A percentile compares a stretch with the other conserved stretches of the same genome.
Conservation (phyloP, 2,329 filamentous ascomycete species). For the Basipetospora chlamydospora region DNA sequence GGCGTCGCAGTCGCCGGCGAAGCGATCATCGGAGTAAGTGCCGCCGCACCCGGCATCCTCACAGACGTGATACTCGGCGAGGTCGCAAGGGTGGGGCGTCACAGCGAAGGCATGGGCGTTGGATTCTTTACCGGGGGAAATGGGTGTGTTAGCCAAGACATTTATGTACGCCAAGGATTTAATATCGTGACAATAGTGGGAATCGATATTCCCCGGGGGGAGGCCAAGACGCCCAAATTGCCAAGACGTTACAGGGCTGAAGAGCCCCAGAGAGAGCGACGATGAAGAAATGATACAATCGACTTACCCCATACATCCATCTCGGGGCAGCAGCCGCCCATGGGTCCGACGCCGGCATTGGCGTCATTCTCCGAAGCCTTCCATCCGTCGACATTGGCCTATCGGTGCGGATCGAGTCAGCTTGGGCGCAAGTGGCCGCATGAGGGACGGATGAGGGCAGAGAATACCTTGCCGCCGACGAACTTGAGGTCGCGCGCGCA, state of each 20-base stretch:
- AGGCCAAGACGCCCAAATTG: too few species aligned
- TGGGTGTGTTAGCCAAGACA: too few species aligned
- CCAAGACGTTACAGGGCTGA: too few species aligned
- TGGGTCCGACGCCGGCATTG: conserved; percentile 36
- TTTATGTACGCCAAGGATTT: too few species aligned
- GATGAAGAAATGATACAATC: too few species aligned
- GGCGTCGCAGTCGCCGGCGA: conserved; percentile 49
- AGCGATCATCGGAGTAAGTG: conserved; percentile 36
- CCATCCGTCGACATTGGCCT: conserved; percentile 41
- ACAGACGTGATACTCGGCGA: conserved; percentile 35
- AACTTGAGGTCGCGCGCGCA: conserved; percentile 42
- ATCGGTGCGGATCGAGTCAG: conserved; percentile 18
- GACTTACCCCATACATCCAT: conserved; percentile 39
- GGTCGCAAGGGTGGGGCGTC: conserved; percentile 50
- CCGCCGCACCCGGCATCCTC: conserved; percentile 35
- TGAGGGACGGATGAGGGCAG: too few species aligned
- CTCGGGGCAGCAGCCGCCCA: conserved; percentile 47
- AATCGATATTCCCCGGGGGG: too few species aligned
- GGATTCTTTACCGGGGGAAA: not conserved
- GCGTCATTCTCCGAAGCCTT: conserved; percentile 32
- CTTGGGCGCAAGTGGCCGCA: conserved; percentile 14
- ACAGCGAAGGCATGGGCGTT: not conserved
- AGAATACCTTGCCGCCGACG: conserved; percentile 33
- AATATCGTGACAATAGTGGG: too few species aligned
- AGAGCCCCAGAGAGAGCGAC: too few species aligned